A percentile compares a stretch with the other conserved stretches of the same genome.
phyloP scores from a whole-genome alignment of 2,329 filamentous ascomycete genomes.

The Fonsecaea multimorphosa region DNA sequence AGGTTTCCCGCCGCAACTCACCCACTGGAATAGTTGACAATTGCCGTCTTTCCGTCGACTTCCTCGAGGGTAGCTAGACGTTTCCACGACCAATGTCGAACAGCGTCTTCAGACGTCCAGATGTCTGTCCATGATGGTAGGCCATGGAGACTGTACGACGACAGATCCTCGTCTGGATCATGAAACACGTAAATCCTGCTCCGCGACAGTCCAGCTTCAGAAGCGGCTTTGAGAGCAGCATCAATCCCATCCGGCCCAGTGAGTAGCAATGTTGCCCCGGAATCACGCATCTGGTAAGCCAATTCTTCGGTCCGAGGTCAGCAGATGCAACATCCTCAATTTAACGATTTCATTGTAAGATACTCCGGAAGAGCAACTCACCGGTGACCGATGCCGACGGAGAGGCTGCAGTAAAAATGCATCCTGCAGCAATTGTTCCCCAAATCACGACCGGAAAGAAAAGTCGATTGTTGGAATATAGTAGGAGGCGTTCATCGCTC shows the following conservation, averaged over 20 bases:
- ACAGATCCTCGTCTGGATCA: slow-evolving; percentile 51
- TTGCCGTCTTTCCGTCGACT: slow-evolving; percentile 54
- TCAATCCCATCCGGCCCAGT: slow-evolving; percentile 1
- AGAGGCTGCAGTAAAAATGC: slow-evolving; percentile 58
- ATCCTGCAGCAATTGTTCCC: slow-evolving; percentile 55
- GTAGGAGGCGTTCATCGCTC: slow-evolving; percentile 23
- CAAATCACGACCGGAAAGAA: slow-evolving; percentile 45
- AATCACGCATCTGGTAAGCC: slow-evolving; percentile 52
- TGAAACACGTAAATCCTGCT: slow-evolving; percentile 53
- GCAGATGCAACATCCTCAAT: neutral
- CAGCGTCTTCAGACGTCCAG: slow-evolving; percentile 12
- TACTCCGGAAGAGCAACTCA: neutral
- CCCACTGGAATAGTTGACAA: slow-evolving; percentile 60
- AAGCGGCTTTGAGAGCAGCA: neutral
- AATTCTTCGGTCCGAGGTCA: slow-evolving; percentile 48
- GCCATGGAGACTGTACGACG: slow-evolving; percentile 42
- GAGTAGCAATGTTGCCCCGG: slow-evolving; percentile 40
- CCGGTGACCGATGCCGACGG: slow-evolving; percentile 48
- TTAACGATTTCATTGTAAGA: neutral
- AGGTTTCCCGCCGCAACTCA: neutral
- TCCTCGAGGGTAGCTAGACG: slow-evolving; percentile 12
- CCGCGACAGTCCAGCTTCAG: slow-evolving; percentile 43
- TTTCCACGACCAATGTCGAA: slow-evolving; percentile 17
- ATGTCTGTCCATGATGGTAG: slow-evolving; percentile 11
- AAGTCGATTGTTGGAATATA: slow-evolving; percentile 28